phyloP scores from a whole-genome alignment of 768 basidiomycete genomes.

The Amyloporia xantha region DNA sequence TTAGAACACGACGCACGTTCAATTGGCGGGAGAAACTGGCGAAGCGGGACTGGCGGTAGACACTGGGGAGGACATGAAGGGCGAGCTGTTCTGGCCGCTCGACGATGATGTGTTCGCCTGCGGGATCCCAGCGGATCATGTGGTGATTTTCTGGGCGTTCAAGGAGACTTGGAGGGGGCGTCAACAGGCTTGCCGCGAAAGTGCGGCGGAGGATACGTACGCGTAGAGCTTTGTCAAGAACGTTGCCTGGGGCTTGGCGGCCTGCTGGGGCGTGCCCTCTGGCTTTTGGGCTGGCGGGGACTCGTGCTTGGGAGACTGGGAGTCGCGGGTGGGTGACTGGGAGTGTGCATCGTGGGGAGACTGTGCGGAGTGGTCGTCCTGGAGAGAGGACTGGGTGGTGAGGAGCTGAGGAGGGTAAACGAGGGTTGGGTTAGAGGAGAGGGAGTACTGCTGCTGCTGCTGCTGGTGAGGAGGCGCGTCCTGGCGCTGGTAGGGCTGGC shows the following conservation, averaged over 20 bases:
- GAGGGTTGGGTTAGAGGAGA: conserved; percentile 15
- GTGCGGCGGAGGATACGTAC: conserved; percentile 41
- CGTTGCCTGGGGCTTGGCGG: conserved; percentile 78
- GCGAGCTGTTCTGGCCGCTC: conserved; percentile 91
- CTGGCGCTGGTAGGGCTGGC: conserved; percentile 36
- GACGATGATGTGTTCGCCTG: conserved; percentile 92
- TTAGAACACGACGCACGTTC: conserved; percentile 54
- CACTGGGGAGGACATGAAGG: conserved; percentile 86
- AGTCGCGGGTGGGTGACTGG: conserved; percentile 14
- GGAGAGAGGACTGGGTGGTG: conserved; percentile 12
- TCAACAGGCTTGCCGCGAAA: too few relatives aligned
- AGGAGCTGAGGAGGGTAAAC: conserved; percentile 23
- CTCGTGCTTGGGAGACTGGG: conserved; percentile 34
- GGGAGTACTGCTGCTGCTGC: conserved; percentile 18
- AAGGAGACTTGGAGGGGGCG: conserved; percentile 49
- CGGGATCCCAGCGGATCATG: conserved; percentile 95
- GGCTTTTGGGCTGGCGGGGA: conserved; percentile 32
- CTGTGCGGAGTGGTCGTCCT: conserved; percentile 12
- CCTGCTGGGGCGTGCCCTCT: conserved; percentile 35
- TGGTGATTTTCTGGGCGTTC: conserved; percentile 91
- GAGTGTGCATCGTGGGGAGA: conserved; percentile 14
- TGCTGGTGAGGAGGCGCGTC: conserved; percentile 19
- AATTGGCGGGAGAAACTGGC: conserved; percentile 97
- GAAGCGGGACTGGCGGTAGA: conserved; percentile 95
- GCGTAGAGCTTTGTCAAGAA: conserved; percentile 96